These are phyloP conservation scores for Arachnomyces sp. DNA, from an alignment of 2,329 filamentous ascomycete species.

Conservation along the genomic window DNA sequence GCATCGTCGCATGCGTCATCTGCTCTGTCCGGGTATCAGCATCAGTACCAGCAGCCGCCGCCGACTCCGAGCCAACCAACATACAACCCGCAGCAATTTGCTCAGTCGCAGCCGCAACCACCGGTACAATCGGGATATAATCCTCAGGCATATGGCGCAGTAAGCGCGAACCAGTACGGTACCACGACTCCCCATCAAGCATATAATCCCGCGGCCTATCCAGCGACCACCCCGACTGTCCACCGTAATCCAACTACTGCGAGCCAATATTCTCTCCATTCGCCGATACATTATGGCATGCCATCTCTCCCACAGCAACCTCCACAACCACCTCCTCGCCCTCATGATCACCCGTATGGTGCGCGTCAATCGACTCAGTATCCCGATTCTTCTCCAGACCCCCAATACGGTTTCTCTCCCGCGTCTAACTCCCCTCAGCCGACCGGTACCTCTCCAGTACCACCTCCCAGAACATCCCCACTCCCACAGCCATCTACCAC, in stretches of 20 bases:
- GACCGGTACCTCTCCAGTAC: constrained; percentile 21
- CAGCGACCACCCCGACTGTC: constrained; percentile 15
- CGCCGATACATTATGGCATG: constrained; percentile 26
- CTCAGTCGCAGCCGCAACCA: constrained; percentile 37
- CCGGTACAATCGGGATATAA: constrained; percentile 55
- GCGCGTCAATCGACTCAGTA: constrained; percentile 25
- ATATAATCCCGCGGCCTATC: constrained; percentile 40
- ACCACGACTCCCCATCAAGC: constrained; percentile 31
- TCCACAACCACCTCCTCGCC: constrained; percentile 28
- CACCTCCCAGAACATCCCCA: constrained; percentile 9
- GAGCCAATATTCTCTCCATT: constrained; percentile 23
- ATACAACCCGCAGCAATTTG: constrained; percentile 59
- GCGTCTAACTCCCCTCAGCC: constrained; percentile 20
- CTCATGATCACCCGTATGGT: constrained; percentile 30
- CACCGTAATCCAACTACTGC: constrained; percentile 11
- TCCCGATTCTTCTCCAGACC: constrained; percentile 16
- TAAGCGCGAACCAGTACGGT: constrained; percentile 19
- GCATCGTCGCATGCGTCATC: constrained; percentile 33
- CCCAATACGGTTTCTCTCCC: constrained; percentile 22
- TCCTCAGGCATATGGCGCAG: constrained; percentile 51
- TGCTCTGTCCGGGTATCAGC: constrained; percentile 41
- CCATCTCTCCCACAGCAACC: constrained; percentile 18
- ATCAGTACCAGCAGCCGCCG: constrained; percentile 35
- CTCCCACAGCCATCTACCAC: constrained; percentile 7
- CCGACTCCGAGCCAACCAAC: constrained; percentile 38